Percentiles rank a stretch among this genome's conserved stretches.
Evolutionary conservation across 306 rosid species (phyloP).

Genomic region (Vigna radiata): DNA sequence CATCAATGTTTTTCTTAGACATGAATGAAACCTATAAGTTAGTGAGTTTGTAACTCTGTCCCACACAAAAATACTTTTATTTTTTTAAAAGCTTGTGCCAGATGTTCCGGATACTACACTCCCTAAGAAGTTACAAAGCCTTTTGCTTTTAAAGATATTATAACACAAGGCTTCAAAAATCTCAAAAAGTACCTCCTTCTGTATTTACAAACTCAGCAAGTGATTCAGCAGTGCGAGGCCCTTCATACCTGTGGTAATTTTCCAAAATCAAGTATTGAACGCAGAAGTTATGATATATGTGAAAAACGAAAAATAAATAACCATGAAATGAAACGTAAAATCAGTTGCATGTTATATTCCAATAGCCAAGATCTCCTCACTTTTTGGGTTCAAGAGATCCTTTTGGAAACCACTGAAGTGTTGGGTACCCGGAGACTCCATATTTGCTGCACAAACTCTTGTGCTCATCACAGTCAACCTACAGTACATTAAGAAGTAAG

Average conservation of each 20-base stretch:
- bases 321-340: conserved; percentile 25
- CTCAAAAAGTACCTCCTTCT: conserved; percentile 69
- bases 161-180: conserved; percentile 24
- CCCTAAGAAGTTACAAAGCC: conserved; percentile 20
- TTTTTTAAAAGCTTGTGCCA: neutral
- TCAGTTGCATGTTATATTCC: conserved; percentile 1
- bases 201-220: conserved; percentile 82
- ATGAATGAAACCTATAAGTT: conserved; percentile 28
- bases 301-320: conserved; percentile 18
- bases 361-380: conserved; percentile 57
- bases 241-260: conserved; percentile 68
- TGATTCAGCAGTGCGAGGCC: conserved; percentile 78
- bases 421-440: conserved; percentile 84
- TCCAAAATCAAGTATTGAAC: conserved; percentile 31
- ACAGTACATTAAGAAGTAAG: conserved; percentile 20
- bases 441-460: conserved; percentile 56
- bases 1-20: conserved; percentile 5
- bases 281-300: conserved; percentile 1
- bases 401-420: conserved; percentile 88
- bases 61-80: neutral
- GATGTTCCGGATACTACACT: conserved; percentile 16
- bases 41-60: conserved; percentile 11
- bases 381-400: conserved; percentile 91
- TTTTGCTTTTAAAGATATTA: conserved; percentile 15
- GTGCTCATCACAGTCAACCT: conserved; percentile 73